Conservation (phyloP, 352 stramenopile species). For the Achlya hypogyna region DNA sequence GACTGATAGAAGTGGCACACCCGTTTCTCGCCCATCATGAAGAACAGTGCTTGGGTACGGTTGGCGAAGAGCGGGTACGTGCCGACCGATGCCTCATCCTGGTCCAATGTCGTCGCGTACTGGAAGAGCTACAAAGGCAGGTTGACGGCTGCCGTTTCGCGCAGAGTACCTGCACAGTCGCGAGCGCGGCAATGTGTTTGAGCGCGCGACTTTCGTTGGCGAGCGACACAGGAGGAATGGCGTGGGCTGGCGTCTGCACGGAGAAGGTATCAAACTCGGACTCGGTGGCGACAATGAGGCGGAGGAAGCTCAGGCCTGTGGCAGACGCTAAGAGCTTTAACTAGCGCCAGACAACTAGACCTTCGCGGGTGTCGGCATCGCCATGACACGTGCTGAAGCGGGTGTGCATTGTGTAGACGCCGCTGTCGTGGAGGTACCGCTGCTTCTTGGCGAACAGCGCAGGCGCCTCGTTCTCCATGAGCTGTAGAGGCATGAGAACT, state of each 20-base stretch:
- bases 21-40: constrained; percentile 84
- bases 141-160: background rate
- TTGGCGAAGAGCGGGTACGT: constrained; percentile 79
- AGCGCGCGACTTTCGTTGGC: constrained; percentile 76
- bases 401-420: constrained; percentile 82
- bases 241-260: constrained; percentile 58
- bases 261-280: constrained; percentile 80
- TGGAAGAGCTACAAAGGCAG: constrained; percentile 37
- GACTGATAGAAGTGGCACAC: constrained; percentile 75
- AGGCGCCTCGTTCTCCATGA: constrained; percentile 28
- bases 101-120: constrained; percentile 80
- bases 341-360: constrained; percentile 18
- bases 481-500: constrained; percentile 83
- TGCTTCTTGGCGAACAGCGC: background rate
- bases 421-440: constrained; percentile 70
- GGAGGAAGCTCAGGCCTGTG: constrained; percentile 62
- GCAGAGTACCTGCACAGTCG: constrained; percentile 39
- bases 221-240: constrained; percentile 72
- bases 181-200: constrained; percentile 58
- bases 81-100: constrained; percentile 77
- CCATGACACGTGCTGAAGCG: constrained; percentile 78
- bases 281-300: constrained; percentile 74
- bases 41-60: constrained; percentile 80
- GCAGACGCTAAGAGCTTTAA: background rate
- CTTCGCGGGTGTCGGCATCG: constrained; percentile 76